A percentile compares a stretch with the other conserved stretches of the same genome.
phyloP scores from a whole-genome alignment of 495 filamentous ascomycete species.

The Tuber aestivum region DNA sequence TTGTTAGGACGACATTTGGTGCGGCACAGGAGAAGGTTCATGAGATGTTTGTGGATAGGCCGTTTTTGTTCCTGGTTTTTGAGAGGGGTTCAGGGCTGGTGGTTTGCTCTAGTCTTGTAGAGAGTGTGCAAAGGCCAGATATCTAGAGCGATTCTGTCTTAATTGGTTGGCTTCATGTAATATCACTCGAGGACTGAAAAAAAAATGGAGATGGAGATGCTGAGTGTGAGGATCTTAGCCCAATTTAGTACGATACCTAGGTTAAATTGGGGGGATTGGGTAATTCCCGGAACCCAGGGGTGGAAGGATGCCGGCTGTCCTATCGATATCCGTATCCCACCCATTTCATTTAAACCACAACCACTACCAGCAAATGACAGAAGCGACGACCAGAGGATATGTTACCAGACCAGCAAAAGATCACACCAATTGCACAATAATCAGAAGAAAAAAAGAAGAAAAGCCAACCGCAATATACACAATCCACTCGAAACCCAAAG shows the following conservation, averaged over 20 bases:
- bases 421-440: background rate
- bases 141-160: background rate
- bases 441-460: background rate
- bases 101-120: slow-evolving; percentile 5
- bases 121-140: background rate
- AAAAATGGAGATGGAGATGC: background rate
- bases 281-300: background rate
- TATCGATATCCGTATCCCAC: background rate
- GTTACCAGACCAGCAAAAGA: background rate
- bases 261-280: too few relatives aligned
- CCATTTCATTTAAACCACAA: background rate
- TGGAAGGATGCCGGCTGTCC: background rate
- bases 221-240: background rate
- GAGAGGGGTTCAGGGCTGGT: background rate
- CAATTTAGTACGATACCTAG: background rate
- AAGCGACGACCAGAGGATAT: background rate
- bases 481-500: background rate
- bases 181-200: background rate
- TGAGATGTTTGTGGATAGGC: slow-evolving; percentile 7
- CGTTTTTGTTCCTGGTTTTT: slow-evolving; percentile 10
- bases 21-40: background rate
- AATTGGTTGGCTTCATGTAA: background rate
- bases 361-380: too few relatives aligned
- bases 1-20: background rate
- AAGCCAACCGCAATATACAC: background rate